These are phyloP conservation scores for Larix kaempferi DNA, from an alignment of 75 land plant genomes.

Conservation along the genomic window DNA sequence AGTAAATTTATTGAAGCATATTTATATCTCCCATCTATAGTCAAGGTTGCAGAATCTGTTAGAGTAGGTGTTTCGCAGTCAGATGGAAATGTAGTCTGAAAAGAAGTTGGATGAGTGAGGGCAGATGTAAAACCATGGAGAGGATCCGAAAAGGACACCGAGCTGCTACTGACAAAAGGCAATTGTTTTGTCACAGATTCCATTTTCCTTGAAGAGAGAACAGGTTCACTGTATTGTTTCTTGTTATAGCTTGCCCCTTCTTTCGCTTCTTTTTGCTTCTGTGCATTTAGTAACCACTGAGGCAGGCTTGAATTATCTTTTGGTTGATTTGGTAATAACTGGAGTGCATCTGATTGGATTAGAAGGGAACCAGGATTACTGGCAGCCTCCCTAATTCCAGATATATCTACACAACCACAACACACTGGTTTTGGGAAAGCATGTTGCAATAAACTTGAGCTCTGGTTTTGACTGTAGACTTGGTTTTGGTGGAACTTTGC, in stretches of 20 bases:
- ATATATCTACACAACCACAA: neutral
- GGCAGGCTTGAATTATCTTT: too few relatives aligned
- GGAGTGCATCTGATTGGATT: neutral
- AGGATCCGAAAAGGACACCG: neutral
- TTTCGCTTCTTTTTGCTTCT: too few relatives aligned
- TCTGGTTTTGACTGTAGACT: too few relatives aligned
- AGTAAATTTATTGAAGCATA: neutral
- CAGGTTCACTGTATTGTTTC: too few relatives aligned
- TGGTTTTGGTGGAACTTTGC: too few relatives aligned
- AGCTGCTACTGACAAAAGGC: neutral
- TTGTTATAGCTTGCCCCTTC: too few relatives aligned
- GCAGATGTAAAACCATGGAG: neutral
- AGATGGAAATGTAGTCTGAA: neutral
- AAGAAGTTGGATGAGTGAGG: neutral
- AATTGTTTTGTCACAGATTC: neutral
- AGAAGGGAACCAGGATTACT: neutral
- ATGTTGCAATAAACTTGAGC: neutral
- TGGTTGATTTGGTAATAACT: neutral
- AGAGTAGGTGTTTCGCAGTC: neutral
- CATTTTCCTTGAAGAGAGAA: too few relatives aligned
- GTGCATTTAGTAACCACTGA: too few relatives aligned
- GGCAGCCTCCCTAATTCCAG: too few relatives aligned
- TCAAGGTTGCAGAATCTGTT: neutral
- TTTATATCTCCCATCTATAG: neutral
- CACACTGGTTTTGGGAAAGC: neutral